These are phyloP conservation scores for Madurella mycetomatis DNA, from an alignment of 2,329 filamentous ascomycete genomes.

Conservation along the genomic window DNA sequence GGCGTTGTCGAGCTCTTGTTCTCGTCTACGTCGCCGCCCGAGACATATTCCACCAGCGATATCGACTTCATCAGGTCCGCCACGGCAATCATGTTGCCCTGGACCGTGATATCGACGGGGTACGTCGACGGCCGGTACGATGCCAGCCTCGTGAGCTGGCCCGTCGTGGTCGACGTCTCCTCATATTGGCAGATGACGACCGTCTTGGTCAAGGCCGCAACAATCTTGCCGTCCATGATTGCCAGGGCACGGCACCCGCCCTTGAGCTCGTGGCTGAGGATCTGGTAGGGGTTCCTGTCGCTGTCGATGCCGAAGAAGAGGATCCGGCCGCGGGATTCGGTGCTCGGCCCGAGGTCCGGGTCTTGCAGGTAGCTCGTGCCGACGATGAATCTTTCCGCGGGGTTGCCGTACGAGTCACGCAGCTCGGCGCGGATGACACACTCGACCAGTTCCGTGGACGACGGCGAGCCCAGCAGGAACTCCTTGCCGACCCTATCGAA, in stretches of 20 bases:
- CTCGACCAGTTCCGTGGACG: constrained; percentile 70
- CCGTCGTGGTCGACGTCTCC: constrained; percentile 52
- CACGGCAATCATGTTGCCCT: constrained; percentile 71
- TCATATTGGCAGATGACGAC: constrained; percentile 57
- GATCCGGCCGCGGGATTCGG: constrained; percentile 66
- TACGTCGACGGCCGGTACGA: constrained; percentile 78
- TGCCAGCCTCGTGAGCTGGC: constrained; percentile 63
- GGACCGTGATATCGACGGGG: constrained; percentile 74
- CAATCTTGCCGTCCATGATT: constrained; percentile 70
- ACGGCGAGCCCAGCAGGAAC: constrained; percentile 52
- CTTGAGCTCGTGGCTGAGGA: constrained; percentile 65
- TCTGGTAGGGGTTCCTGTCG: constrained; percentile 66
- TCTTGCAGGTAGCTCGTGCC: constrained; percentile 77
- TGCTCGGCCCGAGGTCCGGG: constrained; percentile 40
- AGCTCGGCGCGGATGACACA: constrained; percentile 75
- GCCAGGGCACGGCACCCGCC: constrained; percentile 77
- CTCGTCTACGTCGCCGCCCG: constrained; percentile 34
- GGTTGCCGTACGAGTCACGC: constrained; percentile 50
- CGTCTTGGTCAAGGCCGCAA: constrained; percentile 86
- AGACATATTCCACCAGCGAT: constrained; percentile 67
- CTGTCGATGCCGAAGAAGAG: constrained; percentile 78
- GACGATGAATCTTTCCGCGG: constrained; percentile 78
- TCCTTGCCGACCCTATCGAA: constrained; percentile 73
- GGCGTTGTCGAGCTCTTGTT: constrained; percentile 42
- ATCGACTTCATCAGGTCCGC: constrained; percentile 93